phyloP scores from a whole-genome alignment of 129 eudicot species.

The Arctium lappa region DNA sequence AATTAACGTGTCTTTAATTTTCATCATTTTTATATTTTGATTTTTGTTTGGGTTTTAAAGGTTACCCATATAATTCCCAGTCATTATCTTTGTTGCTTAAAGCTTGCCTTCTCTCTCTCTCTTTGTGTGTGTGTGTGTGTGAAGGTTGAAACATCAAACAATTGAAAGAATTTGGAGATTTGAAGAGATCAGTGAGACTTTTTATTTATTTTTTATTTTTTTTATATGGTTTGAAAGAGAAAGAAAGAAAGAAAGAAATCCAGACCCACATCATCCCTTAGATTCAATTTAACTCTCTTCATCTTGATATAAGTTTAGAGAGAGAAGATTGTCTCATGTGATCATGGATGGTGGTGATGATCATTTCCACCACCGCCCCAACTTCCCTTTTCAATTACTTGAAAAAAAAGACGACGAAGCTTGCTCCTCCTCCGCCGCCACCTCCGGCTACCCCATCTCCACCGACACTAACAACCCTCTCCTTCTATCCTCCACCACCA shows the following conservation, averaged over 20 bases:
- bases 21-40: constrained; percentile 2
- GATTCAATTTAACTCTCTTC: not conserved
- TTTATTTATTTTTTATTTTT: not conserved
- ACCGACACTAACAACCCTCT: constrained; percentile 25
- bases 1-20: not conserved
- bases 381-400: constrained; percentile 71
- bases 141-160: constrained; percentile 12
- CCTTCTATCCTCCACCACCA: constrained; percentile 24
- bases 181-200: constrained; percentile 14
- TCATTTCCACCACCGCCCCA: constrained; percentile 67
- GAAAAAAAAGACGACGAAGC: constrained; percentile 80
- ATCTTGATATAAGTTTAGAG: constrained; percentile 25
- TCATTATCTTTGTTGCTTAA: constrained; percentile 92
- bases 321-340: constrained; percentile 26
- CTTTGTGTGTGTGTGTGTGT: not conserved
- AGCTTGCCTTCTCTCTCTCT: constrained; percentile 36
- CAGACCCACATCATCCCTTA: constrained; percentile 34
- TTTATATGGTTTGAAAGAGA: constrained; percentile 21
- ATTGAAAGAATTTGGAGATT: not conserved
- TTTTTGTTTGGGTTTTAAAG: constrained; percentile 54
- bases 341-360: constrained; percentile 73
- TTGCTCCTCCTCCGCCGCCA: constrained; percentile 39
- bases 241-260: not conserved
- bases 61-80: constrained; percentile 89
- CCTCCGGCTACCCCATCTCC: constrained; percentile 30